Evolutionary conservation across 371 early-diverging fungal genomes (phyloP).

Genomic region (Mortierella sp.): DNA sequence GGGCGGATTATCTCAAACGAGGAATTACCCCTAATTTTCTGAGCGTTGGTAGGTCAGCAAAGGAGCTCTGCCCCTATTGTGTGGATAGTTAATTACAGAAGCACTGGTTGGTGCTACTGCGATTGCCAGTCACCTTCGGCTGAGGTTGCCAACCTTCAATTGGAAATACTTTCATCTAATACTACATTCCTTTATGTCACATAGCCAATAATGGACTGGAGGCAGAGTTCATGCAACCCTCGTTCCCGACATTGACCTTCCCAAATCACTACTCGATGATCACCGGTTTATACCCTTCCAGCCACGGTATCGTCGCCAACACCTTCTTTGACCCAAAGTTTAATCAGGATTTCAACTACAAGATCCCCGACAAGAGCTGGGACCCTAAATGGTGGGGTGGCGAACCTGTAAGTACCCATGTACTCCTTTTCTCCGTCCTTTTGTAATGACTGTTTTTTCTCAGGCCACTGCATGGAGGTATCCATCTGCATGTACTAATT

Average conservation of each 20-base stretch:
- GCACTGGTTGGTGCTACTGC: not conserved
- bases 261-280: slow-evolving; percentile 95
- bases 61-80: not conserved
- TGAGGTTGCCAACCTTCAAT: not conserved
- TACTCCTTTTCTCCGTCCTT: not conserved
- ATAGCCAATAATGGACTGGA: slow-evolving; percentile 63
- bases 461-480: not conserved
- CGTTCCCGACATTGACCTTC: slow-evolving; percentile 91
- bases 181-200: not conserved
- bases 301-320: slow-evolving; percentile 95
- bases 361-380: slow-evolving; percentile 66
- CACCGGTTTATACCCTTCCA: slow-evolving; percentile 93
- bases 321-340: slow-evolving; percentile 85
- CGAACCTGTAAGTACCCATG: slow-evolving; percentile 78
- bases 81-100: not conserved
- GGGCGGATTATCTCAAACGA: slow-evolving; percentile 86
- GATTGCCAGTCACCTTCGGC: not conserved
- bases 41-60: slow-evolving; percentile 64
- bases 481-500: not conserved
- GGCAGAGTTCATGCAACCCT: slow-evolving; percentile 80
- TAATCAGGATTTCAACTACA: slow-evolving; percentile 86
- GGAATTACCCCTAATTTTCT: slow-evolving; percentile 79
- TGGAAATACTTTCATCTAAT: not conserved
- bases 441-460: not conserved
- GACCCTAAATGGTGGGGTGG: slow-evolving; percentile 91